Base-by-base conservation (phyloP, 306 rosid species). In the Datisca glomerata region DNA sequence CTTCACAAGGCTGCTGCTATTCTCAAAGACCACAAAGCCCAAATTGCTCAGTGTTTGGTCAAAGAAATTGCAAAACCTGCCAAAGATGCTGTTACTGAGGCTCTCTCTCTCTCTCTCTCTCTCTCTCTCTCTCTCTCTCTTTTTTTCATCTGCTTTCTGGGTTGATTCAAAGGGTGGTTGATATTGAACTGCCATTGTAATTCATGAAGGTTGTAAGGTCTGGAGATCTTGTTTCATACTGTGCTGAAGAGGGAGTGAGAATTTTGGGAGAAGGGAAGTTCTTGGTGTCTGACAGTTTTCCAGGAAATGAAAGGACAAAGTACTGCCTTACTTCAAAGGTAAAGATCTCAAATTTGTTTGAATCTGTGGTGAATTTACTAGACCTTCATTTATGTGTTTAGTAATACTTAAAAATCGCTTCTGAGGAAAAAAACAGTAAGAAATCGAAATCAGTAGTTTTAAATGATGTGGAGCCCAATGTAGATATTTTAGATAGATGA, bases 241-340 rank as follows among this genome's bases (percentile, higher is more conserved):
- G 74, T 64, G 96, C 96, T 48, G 96, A 85, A 74, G 96, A 85
- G 67, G 96, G 93, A 21, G 93, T 85, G 1, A 80, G 98, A 66
- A 73, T 91, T 63, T 54, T 91, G 13, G 98, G 98, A 51, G 98
- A 91, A 55, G 98, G 98, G 18, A 91, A 91, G 72, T 91, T 80
- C 67, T 66, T 91, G 78, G 79, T 91, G 35, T 84, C 98, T 5
- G 98, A 91, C 48, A 91, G 98, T 43, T 91, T 91, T 43, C 98
- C 98, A 11, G 98, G 98, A 56, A 91, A 91, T 75, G 94, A 91
- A 48, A 84, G 98, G 56, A 91, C 92, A 1, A 91, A 91, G 50
- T 91, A 77, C 62, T 91, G 98, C 64, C 86, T 84, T 57, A 84
- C 98, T 38, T 91, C 98, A 11, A 91, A 91, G 96, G 98, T 91